Conservation (phyloP, 805 yeast species). For the Kluyveromyces starmeri region DNA sequence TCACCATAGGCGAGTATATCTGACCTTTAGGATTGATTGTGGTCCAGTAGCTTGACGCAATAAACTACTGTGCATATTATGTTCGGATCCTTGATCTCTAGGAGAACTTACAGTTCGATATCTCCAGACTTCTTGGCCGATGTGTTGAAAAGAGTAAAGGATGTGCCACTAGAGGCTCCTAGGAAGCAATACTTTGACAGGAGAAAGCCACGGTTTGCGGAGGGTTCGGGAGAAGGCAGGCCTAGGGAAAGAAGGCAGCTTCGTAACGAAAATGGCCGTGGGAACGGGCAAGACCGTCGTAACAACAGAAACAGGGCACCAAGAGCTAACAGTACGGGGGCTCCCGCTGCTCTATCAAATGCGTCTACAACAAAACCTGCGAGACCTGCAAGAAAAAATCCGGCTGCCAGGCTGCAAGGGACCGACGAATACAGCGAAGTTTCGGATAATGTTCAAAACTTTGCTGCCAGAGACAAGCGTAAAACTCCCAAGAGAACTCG, state of each 20-base stretch:
- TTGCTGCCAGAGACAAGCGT: slow-evolving; percentile 1
- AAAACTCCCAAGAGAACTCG: slow-evolving; percentile 2
- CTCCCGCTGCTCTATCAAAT: slow-evolving; percentile 1
- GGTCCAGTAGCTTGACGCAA: too few species aligned
- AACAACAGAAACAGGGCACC: slow-evolving; percentile 2
- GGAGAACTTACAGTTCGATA: slow-evolving; percentile 16
- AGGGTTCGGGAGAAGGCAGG: not conserved
- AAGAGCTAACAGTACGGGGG: not conserved
- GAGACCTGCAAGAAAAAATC: slow-evolving; percentile 4
- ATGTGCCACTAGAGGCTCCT: slow-evolving; percentile 13
- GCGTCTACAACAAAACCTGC: slow-evolving; percentile 4
- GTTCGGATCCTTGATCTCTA: slow-evolving; percentile 5
- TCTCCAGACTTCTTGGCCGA: slow-evolving; percentile 26
- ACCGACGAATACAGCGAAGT: slow-evolving; percentile 2
- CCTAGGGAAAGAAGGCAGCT: not conserved
- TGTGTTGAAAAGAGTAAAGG: slow-evolving; percentile 25
- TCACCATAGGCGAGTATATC: too few species aligned
- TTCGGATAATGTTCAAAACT: not conserved
- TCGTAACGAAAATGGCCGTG: not conserved
- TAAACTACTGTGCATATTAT: not conserved
- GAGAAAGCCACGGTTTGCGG: not conserved
- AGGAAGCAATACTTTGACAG: slow-evolving; percentile 5
- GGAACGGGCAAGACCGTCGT: not conserved
- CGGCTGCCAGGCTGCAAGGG: not conserved
- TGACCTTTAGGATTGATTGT: too few species aligned